These are phyloP conservation scores for Schizosaccharomyces cryophilus DNA, from an alignment of 805 yeast species.

Conservation along the genomic window DNA sequence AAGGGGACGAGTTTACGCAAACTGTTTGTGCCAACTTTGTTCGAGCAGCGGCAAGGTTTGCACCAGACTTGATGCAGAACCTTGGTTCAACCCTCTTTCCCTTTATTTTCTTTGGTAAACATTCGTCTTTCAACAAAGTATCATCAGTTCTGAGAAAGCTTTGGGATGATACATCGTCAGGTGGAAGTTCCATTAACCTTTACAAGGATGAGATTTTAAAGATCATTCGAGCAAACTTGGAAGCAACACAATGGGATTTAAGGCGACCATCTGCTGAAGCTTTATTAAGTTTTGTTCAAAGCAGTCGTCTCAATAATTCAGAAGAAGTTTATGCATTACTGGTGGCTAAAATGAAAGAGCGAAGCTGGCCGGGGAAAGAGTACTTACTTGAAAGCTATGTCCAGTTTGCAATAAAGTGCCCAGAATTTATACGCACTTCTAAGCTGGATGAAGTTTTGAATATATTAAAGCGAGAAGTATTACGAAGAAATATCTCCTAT, in stretches of 20 bases:
- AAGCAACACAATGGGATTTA: constrained; percentile 33
- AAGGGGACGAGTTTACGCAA: constrained; percentile 16
- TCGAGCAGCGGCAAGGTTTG: constrained; percentile 37
- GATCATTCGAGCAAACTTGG: constrained; percentile 25
- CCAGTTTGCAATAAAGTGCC: background rate
- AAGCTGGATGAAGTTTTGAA: background rate
- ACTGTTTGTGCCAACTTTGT: constrained; percentile 17
- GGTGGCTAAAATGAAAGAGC: constrained; percentile 40
- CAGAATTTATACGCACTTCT: background rate
- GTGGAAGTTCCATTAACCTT: constrained; percentile 39
- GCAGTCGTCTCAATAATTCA: background rate
- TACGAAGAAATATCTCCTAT: background rate
- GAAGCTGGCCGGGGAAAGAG: constrained; percentile 80
- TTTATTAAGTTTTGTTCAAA: constrained; percentile 4
- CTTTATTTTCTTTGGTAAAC: constrained; percentile 49
- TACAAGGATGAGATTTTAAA: constrained; percentile 44
- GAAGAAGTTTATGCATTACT: constrained; percentile 14
- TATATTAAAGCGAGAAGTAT: background rate
- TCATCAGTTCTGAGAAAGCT: constrained; percentile 28
- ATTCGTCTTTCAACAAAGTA: constrained; percentile 30
- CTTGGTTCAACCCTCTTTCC: constrained; percentile 50
- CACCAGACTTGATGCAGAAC: constrained; percentile 39
- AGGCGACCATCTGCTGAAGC: constrained; percentile 25
- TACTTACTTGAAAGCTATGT: constrained; percentile 37
- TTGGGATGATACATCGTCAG: constrained; percentile 67